A percentile compares a stretch with the other conserved stretches of the same genome.
phyloP scores from a whole-genome alignment of 2,329 filamentous ascomycete species.

The Zymoseptoria pseudotritici region DNA sequence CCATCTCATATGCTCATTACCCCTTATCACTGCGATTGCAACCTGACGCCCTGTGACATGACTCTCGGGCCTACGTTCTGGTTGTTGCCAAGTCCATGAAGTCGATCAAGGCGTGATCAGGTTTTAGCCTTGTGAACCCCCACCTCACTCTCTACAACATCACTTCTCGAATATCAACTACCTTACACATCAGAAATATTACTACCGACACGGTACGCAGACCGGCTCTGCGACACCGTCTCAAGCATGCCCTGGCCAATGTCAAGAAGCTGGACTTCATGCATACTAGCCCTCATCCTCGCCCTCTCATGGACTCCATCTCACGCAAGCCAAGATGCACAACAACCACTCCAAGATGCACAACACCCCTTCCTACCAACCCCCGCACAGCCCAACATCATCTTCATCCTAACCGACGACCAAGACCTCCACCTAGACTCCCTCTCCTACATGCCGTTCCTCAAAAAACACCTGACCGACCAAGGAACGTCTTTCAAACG shows the following conservation, averaged over 20 bases:
- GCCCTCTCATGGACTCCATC: no score
- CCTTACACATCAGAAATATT: background rate
- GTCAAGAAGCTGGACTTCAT: no score
- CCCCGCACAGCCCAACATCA: conserved; percentile 45
- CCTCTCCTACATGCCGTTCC: conserved; percentile 51
- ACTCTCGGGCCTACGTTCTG: background rate
- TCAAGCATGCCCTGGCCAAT: no score
- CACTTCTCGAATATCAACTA: background rate
- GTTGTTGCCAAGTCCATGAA: background rate
- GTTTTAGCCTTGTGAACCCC: background rate
- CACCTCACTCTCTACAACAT: background rate
- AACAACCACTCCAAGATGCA: background rate
- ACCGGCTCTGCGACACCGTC: no score
- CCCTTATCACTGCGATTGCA: no score
- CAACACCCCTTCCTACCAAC: background rate
- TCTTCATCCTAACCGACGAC: conserved; percentile 63
- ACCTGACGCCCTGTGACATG: background rate
- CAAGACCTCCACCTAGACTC: conserved; percentile 58
- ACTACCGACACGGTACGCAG: no score
- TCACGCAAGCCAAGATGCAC: background rate
- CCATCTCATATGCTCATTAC: background rate
- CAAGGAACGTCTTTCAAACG: conserved; percentile 53
- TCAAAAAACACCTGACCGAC: conserved; percentile 50
- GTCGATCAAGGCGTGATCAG: background rate
- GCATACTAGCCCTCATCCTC: no score